Conservation (phyloP, 495 filamentous ascomycete species). For the Delitschia confertaspora region DNA sequence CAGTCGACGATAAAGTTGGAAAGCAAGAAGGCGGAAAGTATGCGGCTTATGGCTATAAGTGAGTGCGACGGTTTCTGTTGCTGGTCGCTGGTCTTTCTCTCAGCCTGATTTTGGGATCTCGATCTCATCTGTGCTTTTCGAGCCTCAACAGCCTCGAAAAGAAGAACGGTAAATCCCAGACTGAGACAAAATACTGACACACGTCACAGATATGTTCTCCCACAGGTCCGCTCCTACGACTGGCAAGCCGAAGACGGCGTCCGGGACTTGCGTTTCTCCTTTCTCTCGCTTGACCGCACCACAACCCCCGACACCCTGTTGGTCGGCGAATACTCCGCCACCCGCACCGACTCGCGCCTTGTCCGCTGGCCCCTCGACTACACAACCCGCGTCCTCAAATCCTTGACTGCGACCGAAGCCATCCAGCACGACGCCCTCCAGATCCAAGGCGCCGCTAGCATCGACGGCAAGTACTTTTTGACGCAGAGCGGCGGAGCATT, state of each 20-base stretch:
- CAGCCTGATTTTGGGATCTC: no score
- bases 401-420: slow-evolving; percentile 18
- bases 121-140: no score
- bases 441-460: slow-evolving; percentile 18
- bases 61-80: no score
- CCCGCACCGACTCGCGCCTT: slow-evolving; percentile 15
- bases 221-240: slow-evolving; percentile 13
- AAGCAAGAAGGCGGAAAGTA: slow-evolving; percentile 26
- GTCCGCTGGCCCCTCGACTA: slow-evolving; percentile 24
- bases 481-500: slow-evolving; percentile 19
- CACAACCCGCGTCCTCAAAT: slow-evolving; percentile 18
- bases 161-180: slow-evolving; percentile 3
- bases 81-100: no score
- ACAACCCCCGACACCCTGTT: slow-evolving; percentile 22
- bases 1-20: slow-evolving; percentile 29
- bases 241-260: slow-evolving; percentile 6
- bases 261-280: slow-evolving; percentile 22
- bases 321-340: slow-evolving; percentile 24
- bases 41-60: slow-evolving; percentile 33
- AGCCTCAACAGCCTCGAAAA: no score
- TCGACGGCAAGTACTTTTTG: slow-evolving; percentile 24
- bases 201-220: slow-evolving; percentile 17
- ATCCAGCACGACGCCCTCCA: slow-evolving; percentile 14
- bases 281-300: slow-evolving; percentile 24
- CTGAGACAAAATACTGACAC: slow-evolving; percentile 1